Evolutionary conservation across 78 protist genomes (phyloP).

Genomic region (Cavenderia fasciculata): DNA sequence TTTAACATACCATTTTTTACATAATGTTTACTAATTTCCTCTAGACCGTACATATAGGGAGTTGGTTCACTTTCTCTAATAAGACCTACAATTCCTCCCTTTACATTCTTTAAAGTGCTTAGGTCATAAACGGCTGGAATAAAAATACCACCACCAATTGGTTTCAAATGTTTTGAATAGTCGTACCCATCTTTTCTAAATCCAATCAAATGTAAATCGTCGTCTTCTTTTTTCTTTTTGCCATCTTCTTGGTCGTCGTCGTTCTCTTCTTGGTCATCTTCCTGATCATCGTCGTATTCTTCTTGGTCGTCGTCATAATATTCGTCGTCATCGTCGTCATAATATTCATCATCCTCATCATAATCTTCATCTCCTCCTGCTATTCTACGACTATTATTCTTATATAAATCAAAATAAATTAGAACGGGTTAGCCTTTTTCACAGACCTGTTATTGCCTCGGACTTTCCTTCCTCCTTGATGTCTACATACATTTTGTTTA

Average conservation of each 20-base stretch:
- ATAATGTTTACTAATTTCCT: constrained; percentile 61
- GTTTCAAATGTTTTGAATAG: constrained; percentile 55
- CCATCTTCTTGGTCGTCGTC: neutral
- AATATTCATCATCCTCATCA: constrained; percentile 11
- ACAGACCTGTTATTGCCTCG: too few species aligned
- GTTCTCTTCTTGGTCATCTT: constrained; percentile 1
- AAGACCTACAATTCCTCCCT: constrained; percentile 36
- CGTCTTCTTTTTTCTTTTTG: constrained; percentile 2
- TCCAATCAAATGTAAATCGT: constrained; percentile 43
- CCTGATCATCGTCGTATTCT: neutral
- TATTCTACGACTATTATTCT: too few species aligned
- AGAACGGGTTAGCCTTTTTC: too few species aligned
- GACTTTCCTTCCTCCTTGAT: too few species aligned
- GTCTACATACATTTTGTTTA: neutral
- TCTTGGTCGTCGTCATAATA: constrained; percentile 11
- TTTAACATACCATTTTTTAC: constrained; percentile 34
- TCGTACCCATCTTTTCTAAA: constrained; percentile 70
- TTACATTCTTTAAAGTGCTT: constrained; percentile 46
- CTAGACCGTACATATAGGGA: constrained; percentile 55
- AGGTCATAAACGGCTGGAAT: constrained; percentile 62
- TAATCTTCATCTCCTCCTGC: neutral
- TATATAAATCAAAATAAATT: too few species aligned
- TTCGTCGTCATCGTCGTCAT: constrained; percentile 31
- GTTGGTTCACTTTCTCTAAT: constrained; percentile 33
- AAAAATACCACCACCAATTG: constrained; percentile 73